These are phyloP conservation scores for Candida tunisiensis DNA, from an alignment of 1,139 yeast genomes.

Conservation along the genomic window DNA sequence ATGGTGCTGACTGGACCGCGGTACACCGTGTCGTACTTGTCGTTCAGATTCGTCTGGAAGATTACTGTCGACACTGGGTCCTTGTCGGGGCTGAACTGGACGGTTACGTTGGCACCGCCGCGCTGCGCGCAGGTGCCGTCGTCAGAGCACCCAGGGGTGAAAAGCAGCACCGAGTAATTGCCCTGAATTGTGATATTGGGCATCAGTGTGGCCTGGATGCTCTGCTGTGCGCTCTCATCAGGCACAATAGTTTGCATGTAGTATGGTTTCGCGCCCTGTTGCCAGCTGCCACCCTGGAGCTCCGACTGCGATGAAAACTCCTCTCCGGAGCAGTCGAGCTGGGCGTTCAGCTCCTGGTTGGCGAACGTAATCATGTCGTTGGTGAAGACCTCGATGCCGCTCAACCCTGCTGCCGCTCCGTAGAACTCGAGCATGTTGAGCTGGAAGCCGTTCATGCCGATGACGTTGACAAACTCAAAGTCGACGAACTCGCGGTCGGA, in stretches of 20 bases:
- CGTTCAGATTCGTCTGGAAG: constrained; percentile 64
- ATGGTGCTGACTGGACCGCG: constrained; percentile 50
- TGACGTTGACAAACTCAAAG: constrained; percentile 57
- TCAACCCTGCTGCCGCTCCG: constrained; percentile 50
- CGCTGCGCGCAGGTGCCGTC: constrained; percentile 57
- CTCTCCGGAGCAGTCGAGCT: no score
- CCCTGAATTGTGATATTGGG: constrained; percentile 68
- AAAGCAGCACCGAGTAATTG: constrained; percentile 49
- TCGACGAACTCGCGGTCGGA: constrained; percentile 47
- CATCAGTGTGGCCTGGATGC: constrained; percentile 37
- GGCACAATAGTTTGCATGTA: constrained; percentile 23
- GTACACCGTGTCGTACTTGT: constrained; percentile 66
- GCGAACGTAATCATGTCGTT: constrained; percentile 50
- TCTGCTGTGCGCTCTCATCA: constrained; percentile 15
- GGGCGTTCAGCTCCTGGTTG: constrained; percentile 53
- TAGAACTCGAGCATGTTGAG: constrained; percentile 55
- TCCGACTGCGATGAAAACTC: no score
- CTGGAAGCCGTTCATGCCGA: constrained; percentile 45
- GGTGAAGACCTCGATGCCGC: constrained; percentile 62
- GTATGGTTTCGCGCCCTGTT: constrained; percentile 5
- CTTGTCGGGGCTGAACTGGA: constrained; percentile 26
- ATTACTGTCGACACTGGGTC: constrained; percentile 29
- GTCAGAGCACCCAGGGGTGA: constrained; percentile 72
- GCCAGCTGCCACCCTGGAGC: no score
- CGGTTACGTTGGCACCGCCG: constrained; percentile 64